These are phyloP conservation scores for Prunus davidiana DNA, from an alignment of 306 rosid species.

Conservation along the genomic window DNA sequence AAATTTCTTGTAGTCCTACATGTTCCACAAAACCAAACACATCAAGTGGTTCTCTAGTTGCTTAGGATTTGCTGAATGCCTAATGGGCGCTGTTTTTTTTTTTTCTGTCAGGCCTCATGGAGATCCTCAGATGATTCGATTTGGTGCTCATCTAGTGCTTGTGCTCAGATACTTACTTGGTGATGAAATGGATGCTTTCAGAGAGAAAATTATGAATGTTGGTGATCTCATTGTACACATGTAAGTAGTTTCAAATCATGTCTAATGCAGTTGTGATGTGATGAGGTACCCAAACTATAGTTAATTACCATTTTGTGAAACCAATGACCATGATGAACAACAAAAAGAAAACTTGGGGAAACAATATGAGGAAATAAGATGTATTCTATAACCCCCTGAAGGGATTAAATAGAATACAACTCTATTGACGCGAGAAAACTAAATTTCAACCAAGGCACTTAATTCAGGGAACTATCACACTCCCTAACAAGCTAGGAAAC, in stretches of 20 bases:
- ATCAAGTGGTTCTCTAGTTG: constrained; percentile 5
- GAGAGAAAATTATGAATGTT: constrained; percentile 73
- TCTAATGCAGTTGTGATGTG: constrained; percentile 1
- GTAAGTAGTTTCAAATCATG: constrained; percentile 54
- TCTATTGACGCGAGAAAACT: background rate
- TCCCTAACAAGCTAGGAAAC: background rate
- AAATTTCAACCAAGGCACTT: too few relatives aligned
- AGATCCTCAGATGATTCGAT: constrained; percentile 97
- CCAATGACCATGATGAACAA: background rate
- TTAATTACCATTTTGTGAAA: constrained; percentile 4
- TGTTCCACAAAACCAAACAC: background rate
- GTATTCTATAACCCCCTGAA: background rate
- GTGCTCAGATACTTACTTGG: constrained; percentile 80
- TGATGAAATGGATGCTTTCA: constrained; percentile 73
- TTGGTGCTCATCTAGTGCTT: constrained; percentile 96
- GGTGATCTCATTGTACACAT: constrained; percentile 94
- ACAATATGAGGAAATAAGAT: background rate
- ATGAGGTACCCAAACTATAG: background rate
- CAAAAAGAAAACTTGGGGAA: background rate
- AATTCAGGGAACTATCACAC: too few relatives aligned
- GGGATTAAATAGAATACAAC: background rate
- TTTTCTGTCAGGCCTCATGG: constrained; percentile 69
- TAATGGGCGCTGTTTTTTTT: constrained; percentile 15
- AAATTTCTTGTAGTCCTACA: background rate
- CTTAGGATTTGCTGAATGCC: constrained; percentile 25